Evolutionary conservation across 169 alveolate genomes (phyloP).

Genomic region (Theileria luwenshuni): DNA sequence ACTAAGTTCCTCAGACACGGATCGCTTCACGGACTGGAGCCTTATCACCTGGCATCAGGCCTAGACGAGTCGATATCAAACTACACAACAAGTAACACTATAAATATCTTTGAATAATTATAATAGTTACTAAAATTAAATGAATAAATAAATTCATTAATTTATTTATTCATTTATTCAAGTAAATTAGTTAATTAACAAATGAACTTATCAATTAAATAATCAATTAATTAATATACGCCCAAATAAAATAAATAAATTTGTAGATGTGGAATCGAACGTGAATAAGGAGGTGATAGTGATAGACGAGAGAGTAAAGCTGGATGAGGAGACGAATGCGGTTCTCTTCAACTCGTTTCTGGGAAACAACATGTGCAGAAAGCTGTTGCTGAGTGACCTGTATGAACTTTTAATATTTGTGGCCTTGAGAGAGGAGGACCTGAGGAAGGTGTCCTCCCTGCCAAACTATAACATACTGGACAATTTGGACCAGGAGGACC

Average conservation of each 20-base stretch:
- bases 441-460: constrained; percentile 19
- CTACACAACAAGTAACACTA: background rate
- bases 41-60: constrained; percentile 1
- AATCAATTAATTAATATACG: too few relatives aligned
- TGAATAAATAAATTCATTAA: too few relatives aligned
- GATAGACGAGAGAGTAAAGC: constrained; percentile 21
- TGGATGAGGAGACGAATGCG: constrained; percentile 12
- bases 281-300: constrained; percentile 1
- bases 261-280: background rate
- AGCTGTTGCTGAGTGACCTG: constrained; percentile 52
- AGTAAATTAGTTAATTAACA: too few relatives aligned
- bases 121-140: too few relatives aligned
- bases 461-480: constrained; percentile 24
- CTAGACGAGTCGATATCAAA: constrained; percentile 7
- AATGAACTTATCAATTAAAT: too few relatives aligned
- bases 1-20: constrained; percentile 43
- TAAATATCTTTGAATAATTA: too few relatives aligned
- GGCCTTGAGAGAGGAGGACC: constrained; percentile 32
- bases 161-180: too few relatives aligned
- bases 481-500: constrained; percentile 5
- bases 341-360: constrained; percentile 26
- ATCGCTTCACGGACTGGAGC: constrained; percentile 41
- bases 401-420: constrained; percentile 49
- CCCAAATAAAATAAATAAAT: too few relatives aligned
- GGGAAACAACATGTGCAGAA: constrained; percentile 48